phyloP scores from a whole-genome alignment of 2,329 filamentous ascomycete species.

The Aureobasidium mangrovei region DNA sequence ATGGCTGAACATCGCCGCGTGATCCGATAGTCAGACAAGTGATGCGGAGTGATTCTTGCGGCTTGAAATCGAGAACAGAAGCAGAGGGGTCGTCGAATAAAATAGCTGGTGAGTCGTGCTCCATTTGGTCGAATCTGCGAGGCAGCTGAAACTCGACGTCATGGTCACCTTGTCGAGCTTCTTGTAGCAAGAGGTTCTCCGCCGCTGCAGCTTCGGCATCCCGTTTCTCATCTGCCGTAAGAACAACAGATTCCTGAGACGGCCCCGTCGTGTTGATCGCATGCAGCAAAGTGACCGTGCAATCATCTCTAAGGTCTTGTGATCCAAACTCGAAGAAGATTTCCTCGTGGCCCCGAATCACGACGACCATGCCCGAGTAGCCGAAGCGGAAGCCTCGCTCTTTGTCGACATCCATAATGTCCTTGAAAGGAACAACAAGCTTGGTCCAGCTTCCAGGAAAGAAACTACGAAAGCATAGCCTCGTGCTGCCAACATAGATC shows the following conservation, averaged over 20 bases:
- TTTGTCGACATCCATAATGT: constrained; percentile 88
- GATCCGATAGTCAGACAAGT: constrained; percentile 96
- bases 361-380: constrained; percentile 83
- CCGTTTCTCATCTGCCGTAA: constrained; percentile 60
- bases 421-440: constrained; percentile 78
- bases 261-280: constrained; percentile 64
- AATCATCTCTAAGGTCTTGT: constrained; percentile 75
- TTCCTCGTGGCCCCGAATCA: constrained; percentile 89
- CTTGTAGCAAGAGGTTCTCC: constrained; percentile 65
- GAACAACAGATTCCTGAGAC: constrained; percentile 58
- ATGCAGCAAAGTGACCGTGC: constrained; percentile 69
- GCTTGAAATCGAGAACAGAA: constrained; percentile 87
- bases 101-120: constrained; percentile 59
- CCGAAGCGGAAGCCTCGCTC: constrained; percentile 91
- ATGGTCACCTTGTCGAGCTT: constrained; percentile 51
- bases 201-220: constrained; percentile 66
- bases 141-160: constrained; percentile 31
- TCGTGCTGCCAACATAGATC: constrained; percentile 81
- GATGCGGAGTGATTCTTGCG: constrained; percentile 65
- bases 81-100: constrained; percentile 83
- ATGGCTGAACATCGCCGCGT: constrained; percentile 91
- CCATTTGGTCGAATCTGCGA: constrained; percentile 19
- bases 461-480: constrained; percentile 88
- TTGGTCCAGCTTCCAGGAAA: constrained; percentile 86
- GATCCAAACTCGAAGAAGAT: constrained; percentile 89